phyloP scores from a whole-genome alignment of 441 rosid genomes.

The Omphalea diandra region DNA sequence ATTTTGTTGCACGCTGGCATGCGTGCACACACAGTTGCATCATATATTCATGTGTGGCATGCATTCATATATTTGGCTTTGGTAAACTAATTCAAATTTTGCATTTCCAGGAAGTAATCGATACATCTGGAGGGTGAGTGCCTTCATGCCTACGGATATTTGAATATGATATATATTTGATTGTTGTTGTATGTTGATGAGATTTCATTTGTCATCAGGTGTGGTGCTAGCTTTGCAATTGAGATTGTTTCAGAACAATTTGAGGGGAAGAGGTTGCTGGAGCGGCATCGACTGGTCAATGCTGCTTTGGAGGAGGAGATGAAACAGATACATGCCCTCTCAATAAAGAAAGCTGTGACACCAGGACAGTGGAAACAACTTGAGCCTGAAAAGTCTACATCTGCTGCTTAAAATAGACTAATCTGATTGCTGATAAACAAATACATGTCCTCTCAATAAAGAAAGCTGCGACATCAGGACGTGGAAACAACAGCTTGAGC shows the following conservation, averaged over 20 bases:
- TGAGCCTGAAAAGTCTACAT: conserved; percentile 48
- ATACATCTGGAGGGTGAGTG: conserved; percentile 91
- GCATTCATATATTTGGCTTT: not conserved
- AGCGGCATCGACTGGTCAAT: conserved; percentile 81
- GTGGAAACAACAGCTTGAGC: too few relatives aligned
- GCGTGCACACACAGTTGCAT: not conserved
- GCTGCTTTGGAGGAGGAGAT: conserved; percentile 78
- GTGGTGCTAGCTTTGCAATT: conserved; percentile 74
- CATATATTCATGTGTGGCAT: not conserved
- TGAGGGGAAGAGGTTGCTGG: conserved; percentile 85
- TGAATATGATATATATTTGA: not conserved
- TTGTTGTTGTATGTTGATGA: not conserved
- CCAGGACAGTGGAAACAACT: conserved; percentile 76
- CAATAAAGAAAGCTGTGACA: conserved; percentile 75
- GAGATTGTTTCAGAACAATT: conserved; percentile 74
- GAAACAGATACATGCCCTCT: conserved; percentile 90
- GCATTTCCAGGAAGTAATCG: conserved; percentile 64
- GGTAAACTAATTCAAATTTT: conserved; percentile 12
- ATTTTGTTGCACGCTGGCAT: not conserved
- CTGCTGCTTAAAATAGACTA: conserved; percentile 38
- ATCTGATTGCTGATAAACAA: not conserved
- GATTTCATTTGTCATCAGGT: conserved; percentile 36
- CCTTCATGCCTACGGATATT: conserved; percentile 3
- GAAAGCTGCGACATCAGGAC: too few relatives aligned
- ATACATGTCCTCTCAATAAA: too few relatives aligned